phyloP scores from a whole-genome alignment of 345 rosid genomes.

The Eucalyptus marginata region DNA sequence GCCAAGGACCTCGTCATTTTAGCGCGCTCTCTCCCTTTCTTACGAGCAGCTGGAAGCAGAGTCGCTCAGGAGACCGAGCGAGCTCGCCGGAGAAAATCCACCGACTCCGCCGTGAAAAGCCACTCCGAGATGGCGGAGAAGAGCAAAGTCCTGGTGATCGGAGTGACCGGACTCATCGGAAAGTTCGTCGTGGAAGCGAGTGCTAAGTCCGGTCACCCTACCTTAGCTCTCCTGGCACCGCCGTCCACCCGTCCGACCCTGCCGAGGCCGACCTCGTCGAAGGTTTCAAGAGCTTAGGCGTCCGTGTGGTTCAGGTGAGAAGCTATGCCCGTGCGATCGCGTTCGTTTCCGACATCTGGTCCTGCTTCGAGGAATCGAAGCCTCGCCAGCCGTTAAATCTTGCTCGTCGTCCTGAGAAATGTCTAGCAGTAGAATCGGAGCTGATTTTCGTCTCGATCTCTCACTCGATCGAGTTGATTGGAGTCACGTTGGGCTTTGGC shows the following conservation, averaged over 20 bases:
- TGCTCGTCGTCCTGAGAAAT: not conserved
- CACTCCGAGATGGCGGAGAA: not conserved
- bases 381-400: not conserved
- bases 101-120: not conserved
- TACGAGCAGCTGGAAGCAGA: not conserved
- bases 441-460: not conserved
- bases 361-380: not conserved
- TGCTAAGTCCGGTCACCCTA: not conserved
- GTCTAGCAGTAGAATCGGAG: not conserved
- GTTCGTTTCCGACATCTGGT: not conserved
- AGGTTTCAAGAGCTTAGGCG: not conserved
- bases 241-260: not conserved
- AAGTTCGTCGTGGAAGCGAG: not conserved
- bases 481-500: not conserved
- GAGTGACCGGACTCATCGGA: constrained; percentile 3
- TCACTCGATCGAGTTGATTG: not conserved
- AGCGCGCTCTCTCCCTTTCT: not conserved
- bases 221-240: not conserved
- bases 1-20: not conserved
- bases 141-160: not conserved
- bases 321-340: not conserved
- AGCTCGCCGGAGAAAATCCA: not conserved
- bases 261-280: not conserved
- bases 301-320: not conserved
- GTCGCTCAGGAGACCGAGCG: not conserved